Evolutionary conservation across 306 rosid genomes (phyloP).

Genomic region (Cucurbita moschata): DNA sequence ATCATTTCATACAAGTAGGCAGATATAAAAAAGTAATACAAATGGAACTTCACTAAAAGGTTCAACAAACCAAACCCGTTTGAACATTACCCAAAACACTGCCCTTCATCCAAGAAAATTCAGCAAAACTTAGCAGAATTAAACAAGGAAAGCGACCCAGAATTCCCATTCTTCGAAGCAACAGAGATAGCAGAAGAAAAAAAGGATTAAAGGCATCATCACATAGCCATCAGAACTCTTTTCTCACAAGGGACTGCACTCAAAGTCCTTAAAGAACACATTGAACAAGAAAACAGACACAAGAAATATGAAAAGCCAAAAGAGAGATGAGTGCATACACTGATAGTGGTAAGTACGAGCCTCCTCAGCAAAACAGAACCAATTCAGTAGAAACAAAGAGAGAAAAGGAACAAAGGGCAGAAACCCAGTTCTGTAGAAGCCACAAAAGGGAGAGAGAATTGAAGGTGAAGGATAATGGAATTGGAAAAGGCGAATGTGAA

Average conservation of each 20-base stretch:
- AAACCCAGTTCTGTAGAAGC: not conserved
- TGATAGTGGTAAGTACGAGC: not conserved
- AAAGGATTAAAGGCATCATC: not conserved
- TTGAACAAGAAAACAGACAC: not conserved
- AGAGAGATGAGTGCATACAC: not conserved
- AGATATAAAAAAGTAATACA: not conserved
- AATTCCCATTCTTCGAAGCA: not conserved
- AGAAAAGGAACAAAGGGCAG: not conserved
- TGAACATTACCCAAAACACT: not conserved
- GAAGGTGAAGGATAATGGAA: not conserved
- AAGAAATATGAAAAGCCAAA: not conserved
- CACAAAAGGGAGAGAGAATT: not conserved
- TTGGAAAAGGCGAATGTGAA: not conserved
- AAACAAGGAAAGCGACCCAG: not conserved
- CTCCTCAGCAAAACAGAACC: not conserved
- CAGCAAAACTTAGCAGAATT: not conserved
- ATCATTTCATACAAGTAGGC: not conserved
- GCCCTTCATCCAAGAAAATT: not conserved
- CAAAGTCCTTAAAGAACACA: not conserved
- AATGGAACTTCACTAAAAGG: not conserved
- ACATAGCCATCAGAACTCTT: not conserved
- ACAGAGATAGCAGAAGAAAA: not conserved
- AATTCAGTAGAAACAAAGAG: not conserved
- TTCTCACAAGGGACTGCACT: not conserved
- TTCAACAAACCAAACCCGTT: not conserved